These are phyloP conservation scores for Alternaria dauci DNA, from an alignment of 2,329 filamentous ascomycete genomes.

Conservation along the genomic window DNA sequence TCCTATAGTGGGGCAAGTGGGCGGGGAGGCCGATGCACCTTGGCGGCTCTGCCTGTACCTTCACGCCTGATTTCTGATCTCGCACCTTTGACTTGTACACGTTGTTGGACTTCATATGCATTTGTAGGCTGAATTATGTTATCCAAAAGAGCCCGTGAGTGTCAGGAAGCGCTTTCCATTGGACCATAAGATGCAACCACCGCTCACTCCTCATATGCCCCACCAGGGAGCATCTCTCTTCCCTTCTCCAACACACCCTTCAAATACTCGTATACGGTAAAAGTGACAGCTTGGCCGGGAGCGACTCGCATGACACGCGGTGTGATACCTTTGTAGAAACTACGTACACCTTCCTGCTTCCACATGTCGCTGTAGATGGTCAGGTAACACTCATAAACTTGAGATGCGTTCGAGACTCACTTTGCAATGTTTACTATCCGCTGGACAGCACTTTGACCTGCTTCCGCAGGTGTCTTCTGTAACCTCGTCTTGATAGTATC, in stretches of 20 bases:
- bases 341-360: conserved; percentile 89
- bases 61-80: neutral
- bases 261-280: conserved; percentile 65
- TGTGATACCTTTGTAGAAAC: conserved; percentile 99
- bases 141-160: conserved; percentile 10
- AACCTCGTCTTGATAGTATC: conserved; percentile 98
- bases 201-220: conserved; percentile 59
- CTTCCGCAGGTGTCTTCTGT: conserved; percentile 85
- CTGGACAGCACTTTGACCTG: conserved; percentile 80
- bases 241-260: conserved; percentile 59
- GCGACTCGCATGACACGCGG: conserved; percentile 97
- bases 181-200: neutral
- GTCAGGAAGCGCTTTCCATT: conserved; percentile 15
- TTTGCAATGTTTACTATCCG: conserved; percentile 78
- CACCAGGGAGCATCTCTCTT: conserved; percentile 57
- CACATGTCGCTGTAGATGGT: conserved; percentile 55
- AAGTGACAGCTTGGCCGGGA: conserved; percentile 85
- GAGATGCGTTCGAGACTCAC: conserved; percentile 43
- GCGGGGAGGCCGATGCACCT: conserved; percentile 16
- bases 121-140: neutral
- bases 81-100: neutral
- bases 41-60: conserved; percentile 10
- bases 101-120: neutral
- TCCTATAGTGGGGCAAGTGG: conserved; percentile 32
- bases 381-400: conserved; percentile 6